These are phyloP conservation scores for Rhodocollybia butyracea DNA, from an alignment of 768 basidiomycete genomes.

Conservation along the genomic window DNA sequence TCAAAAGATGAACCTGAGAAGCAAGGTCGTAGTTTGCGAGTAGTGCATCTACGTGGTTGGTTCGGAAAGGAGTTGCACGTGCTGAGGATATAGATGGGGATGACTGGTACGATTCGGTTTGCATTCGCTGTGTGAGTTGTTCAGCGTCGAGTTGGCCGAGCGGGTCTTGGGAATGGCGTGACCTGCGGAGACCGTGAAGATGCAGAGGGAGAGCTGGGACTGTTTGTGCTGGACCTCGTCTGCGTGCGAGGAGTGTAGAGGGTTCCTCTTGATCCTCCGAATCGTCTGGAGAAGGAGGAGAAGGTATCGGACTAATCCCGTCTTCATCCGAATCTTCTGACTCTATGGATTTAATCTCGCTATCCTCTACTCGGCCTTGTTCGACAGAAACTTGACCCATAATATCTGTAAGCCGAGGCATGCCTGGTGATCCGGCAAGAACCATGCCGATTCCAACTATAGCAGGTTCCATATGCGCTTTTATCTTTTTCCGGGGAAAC, in stretches of 20 bases:
- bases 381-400: conserved; percentile 85
- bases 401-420: conserved; percentile 70
- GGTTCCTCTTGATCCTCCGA: conserved; percentile 44
- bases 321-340: conserved; percentile 41
- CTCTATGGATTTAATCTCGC: conserved; percentile 47
- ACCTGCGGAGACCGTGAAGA: conserved; percentile 46
- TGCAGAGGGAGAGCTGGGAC: conserved; percentile 70
- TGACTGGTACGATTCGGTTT: conserved; percentile 56
- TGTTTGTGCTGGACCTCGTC: conserved; percentile 64
- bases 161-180: conserved; percentile 69
- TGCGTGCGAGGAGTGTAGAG: no score
- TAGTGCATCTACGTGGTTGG: conserved; percentile 51
- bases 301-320: conserved; percentile 18
- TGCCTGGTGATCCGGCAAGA: conserved; percentile 69
- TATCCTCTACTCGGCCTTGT: conserved; percentile 78
- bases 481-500: conserved; percentile 61
- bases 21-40: conserved; percentile 65
- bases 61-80: conserved; percentile 41
- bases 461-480: conserved; percentile 67
- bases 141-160: conserved; percentile 63
- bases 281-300: conserved; percentile 27
- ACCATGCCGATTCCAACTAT: conserved; percentile 84
- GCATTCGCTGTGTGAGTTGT: no score
- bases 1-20: conserved; percentile 69
- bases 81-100: conserved; percentile 62